These are phyloP conservation scores for Pythium brachiatum DNA, from an alignment of 352 stramenopile species.

Conservation along the genomic window DNA sequence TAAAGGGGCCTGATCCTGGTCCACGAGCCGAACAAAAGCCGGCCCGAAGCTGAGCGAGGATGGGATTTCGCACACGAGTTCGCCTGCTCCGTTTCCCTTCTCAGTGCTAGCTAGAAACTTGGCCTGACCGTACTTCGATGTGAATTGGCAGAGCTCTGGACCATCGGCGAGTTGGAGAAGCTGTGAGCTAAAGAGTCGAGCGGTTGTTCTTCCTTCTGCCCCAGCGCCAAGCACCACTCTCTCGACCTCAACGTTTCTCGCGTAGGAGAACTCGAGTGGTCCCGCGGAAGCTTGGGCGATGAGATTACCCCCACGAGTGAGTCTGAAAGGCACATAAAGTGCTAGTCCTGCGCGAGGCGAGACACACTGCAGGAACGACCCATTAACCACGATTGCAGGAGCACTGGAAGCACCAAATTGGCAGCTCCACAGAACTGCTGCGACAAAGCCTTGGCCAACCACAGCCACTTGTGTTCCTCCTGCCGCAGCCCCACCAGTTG, in stretches of 20 bases:
- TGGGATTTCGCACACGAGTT: constrained; percentile 13
- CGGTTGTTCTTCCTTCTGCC: background rate
- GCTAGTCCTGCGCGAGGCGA: background rate
- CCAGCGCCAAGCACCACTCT: background rate
- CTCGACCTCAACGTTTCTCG: background rate
- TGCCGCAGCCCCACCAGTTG: background rate
- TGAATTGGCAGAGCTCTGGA: background rate
- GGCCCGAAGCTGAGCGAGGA: background rate
- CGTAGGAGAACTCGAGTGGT: background rate
- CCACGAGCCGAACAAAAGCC: constrained; percentile 3
- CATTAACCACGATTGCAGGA: constrained; percentile 17
- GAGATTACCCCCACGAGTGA: background rate
- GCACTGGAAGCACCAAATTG: constrained; percentile 24
- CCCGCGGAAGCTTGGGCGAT: background rate
- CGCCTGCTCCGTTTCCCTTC: background rate
- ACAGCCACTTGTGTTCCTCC: constrained; percentile 24
- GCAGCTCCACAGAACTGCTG: constrained; percentile 12
- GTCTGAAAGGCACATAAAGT: constrained; percentile 7
- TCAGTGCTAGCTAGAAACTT: background rate
- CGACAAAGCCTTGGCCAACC: constrained; percentile 17
- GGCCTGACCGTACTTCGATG: background rate
- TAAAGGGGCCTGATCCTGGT: background rate
- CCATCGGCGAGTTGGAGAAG: background rate
- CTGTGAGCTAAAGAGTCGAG: background rate
- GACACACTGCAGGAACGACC: constrained; percentile 6